Evolutionary conservation across 805 yeast species (phyloP).

Genomic region (Kregervanrija pseudodelftensis): DNA sequence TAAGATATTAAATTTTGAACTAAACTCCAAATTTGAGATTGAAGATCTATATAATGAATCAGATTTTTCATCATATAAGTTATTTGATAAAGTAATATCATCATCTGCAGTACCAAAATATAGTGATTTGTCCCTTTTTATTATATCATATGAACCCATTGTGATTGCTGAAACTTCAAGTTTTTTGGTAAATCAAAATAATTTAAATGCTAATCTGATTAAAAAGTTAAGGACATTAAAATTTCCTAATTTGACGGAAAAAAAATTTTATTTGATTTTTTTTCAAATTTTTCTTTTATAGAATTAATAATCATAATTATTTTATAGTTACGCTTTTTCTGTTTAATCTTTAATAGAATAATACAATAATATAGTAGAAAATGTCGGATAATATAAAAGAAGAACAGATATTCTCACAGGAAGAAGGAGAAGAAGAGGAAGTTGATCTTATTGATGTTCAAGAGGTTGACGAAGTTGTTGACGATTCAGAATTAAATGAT

Average conservation of each 20-base stretch:
- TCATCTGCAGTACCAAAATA: background rate
- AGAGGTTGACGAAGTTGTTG: constrained; percentile 29
- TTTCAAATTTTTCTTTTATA: too few species aligned
- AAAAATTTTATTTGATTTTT: too few species aligned
- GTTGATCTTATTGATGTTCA: constrained; percentile 22
- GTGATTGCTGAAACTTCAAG: background rate
- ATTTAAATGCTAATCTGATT: too few species aligned
- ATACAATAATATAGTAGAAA: background rate
- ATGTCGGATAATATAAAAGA: constrained; percentile 1
- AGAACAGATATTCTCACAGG: background rate
- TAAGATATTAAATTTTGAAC: constrained; percentile 5
- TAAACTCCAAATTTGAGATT: constrained; percentile 6
- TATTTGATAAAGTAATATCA: background rate
- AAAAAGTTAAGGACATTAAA: too few species aligned
- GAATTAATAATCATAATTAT: too few species aligned
- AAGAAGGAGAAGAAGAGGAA: constrained; percentile 15
- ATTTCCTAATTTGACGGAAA: too few species aligned
- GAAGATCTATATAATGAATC: constrained; percentile 9
- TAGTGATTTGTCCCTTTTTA: background rate
- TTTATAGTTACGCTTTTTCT: too few species aligned
- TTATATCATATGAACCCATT: background rate
- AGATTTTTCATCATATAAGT: constrained; percentile 5
- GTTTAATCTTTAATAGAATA: background rate
- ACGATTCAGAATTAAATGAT: constrained; percentile 32
- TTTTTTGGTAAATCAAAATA: too few species aligned